phyloP scores from a whole-genome alignment of 163 green algal species.

The Chloromonas sp. region DNA sequence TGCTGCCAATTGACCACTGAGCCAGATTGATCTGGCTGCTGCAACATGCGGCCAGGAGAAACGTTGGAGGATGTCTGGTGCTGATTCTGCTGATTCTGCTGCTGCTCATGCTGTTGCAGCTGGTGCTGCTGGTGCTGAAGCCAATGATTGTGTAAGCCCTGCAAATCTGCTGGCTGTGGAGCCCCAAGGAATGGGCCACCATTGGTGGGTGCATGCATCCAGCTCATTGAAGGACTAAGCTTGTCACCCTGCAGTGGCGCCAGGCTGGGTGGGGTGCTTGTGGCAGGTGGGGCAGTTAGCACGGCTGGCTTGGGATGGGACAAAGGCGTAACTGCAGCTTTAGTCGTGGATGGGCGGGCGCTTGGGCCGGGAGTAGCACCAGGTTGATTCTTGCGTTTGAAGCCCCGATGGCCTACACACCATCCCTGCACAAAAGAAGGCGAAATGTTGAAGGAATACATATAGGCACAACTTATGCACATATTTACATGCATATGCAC shows the following conservation, averaged over 20 bases:
- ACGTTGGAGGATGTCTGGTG: background rate
- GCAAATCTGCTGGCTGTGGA: background rate
- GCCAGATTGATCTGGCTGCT: no score
- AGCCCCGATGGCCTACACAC: background rate
- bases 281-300: background rate
- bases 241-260: background rate
- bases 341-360: no score
- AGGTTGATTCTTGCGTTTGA: background rate
- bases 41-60: background rate
- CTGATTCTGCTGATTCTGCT: conserved; percentile 1
- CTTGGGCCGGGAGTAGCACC: background rate
- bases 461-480: background rate
- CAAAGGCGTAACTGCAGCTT: background rate
- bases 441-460: no score
- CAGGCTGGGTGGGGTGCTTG: background rate
- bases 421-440: background rate
- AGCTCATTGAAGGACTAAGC: no score
- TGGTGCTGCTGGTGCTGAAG: conserved; percentile 4
- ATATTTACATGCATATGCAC: background rate
- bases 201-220: no score
- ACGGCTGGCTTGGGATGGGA: background rate
- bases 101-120: conserved; percentile 1
- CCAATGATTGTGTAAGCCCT: background rate
- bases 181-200: background rate
- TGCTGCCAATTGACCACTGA: background rate